Conservation (phyloP, 2,329 filamentous ascomycete species). For the Neophaeococcomyces mojaviensis region DNA sequence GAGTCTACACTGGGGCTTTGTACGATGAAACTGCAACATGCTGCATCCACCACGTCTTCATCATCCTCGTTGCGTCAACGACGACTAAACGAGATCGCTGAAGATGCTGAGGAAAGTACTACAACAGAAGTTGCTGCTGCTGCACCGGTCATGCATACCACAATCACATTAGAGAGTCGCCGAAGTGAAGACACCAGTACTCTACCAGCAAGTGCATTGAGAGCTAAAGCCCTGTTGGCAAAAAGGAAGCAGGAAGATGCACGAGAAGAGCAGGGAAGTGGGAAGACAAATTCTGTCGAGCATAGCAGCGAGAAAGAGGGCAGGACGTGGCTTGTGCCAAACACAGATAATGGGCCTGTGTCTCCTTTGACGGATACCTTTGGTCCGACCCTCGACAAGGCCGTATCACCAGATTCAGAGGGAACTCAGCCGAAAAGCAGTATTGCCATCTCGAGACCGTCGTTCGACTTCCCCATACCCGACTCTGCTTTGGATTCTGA, state of each 20-base stretch:
- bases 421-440: not conserved
- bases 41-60: slow-evolving; percentile 77
- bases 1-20: slow-evolving; percentile 82
- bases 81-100: slow-evolving; percentile 84
- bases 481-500: slow-evolving; percentile 2
- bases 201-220: slow-evolving; percentile 23
- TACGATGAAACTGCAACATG: slow-evolving; percentile 73
- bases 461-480: slow-evolving; percentile 1
- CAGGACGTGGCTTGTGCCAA: not conserved
- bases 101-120: slow-evolving; percentile 66
- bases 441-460: not conserved
- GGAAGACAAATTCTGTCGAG: too few species aligned
- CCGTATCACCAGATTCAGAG: not conserved
- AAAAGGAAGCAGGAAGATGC: slow-evolving; percentile 19
- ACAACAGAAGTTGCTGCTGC: slow-evolving; percentile 26
- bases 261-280: not conserved
- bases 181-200: slow-evolving; percentile 16
- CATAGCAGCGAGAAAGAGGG: too few species aligned
- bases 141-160: not conserved
- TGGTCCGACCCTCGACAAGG: not conserved
- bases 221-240: slow-evolving; percentile 22
- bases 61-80: slow-evolving; percentile 69
- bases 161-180: slow-evolving; percentile 32
- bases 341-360: not conserved
- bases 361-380: not conserved